These are phyloP conservation scores for Vitis cinerea DNA, from an alignment of 164 flowering plant species.

Conservation along the genomic window DNA sequence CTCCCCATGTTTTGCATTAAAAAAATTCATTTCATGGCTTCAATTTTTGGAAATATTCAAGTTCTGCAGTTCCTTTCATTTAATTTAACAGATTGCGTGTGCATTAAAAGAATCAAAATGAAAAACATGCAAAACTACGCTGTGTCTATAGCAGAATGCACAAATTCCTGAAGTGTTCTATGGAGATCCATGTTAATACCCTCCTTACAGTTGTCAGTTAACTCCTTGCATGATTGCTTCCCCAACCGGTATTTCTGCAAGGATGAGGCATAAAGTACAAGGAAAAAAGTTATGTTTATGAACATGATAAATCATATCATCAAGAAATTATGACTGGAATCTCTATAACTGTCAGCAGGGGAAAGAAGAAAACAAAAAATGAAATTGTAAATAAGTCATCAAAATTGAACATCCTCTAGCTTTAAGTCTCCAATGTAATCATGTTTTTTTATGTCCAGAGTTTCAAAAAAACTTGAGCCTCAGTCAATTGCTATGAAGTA, in stretches of 20 bases:
- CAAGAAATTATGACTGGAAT: background rate
- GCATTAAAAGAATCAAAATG: background rate
- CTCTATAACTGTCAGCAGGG: background rate
- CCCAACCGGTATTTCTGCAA: slow-evolving; percentile 93
- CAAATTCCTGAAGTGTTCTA: background rate
- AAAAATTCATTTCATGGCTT: too few species aligned
- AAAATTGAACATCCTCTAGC: background rate
- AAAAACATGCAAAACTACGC: background rate
- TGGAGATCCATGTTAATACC: slow-evolving; percentile 41
- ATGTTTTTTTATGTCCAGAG: background rate
- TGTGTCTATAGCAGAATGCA: background rate
- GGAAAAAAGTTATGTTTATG: background rate
- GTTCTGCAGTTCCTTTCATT: too few species aligned
- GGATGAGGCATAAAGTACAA: background rate
- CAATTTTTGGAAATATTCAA: too few species aligned
- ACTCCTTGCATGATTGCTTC: slow-evolving; percentile 83
- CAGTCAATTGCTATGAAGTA: background rate
- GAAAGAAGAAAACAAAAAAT: background rate
- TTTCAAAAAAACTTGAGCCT: background rate
- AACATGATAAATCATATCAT: background rate
- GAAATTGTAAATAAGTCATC: too few species aligned
- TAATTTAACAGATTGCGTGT: background rate
- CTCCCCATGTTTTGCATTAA: too few species aligned
- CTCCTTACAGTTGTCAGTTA: slow-evolving; percentile 76
- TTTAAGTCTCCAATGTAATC: background rate